Conservation (phyloP, 2,329 filamentous ascomycete genomes). For the Aspergillus piperis region DNA sequence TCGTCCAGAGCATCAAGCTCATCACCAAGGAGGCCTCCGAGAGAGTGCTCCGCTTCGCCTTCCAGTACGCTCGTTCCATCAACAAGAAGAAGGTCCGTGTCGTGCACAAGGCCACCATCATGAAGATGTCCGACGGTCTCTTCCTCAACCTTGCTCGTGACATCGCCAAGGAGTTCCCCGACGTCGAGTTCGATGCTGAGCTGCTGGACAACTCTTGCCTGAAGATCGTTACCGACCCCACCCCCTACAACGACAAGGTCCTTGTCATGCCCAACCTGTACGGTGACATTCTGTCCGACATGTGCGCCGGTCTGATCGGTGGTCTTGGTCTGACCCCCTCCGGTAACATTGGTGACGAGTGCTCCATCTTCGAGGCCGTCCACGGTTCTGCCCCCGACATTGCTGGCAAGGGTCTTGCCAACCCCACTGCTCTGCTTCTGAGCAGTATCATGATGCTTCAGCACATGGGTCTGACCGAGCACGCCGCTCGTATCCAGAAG, state of each 20-base stretch:
- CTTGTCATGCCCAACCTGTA: conserved; percentile 98
- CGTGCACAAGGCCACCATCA: conserved; percentile 99
- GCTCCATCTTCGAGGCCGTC: conserved; percentile 99
- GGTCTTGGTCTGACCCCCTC: conserved; percentile 96
- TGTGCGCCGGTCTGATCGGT: conserved; percentile 98
- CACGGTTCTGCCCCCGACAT: conserved; percentile 97
- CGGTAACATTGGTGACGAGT: conserved; percentile 98
- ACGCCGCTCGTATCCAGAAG: conserved; percentile 86
- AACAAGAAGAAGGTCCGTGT: conserved; percentile 96
- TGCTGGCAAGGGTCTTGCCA: conserved; percentile 91
- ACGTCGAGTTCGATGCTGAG: conserved; percentile 95
- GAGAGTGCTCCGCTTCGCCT: conserved; percentile 94
- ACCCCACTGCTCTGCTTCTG: conserved; percentile 93
- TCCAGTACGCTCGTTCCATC: conserved; percentile 93
- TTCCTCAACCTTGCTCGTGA: conserved; percentile 87
- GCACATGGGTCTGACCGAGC: conserved; percentile 87
- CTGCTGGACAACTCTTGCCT: conserved; percentile 98
- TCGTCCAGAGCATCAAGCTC: conserved; percentile 99
- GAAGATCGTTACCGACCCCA: conserved; percentile 96
- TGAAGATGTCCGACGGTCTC: conserved; percentile 99
- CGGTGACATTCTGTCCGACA: conserved; percentile 98
- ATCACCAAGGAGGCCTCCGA: conserved; percentile 94
- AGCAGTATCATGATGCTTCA: conserved; percentile 99
- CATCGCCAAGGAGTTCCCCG: conserved; percentile 91
- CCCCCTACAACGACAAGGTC: conserved; percentile 98